Conservation (phyloP, 495 filamentous ascomycete species). For the Xylaria intraflava region DNA sequence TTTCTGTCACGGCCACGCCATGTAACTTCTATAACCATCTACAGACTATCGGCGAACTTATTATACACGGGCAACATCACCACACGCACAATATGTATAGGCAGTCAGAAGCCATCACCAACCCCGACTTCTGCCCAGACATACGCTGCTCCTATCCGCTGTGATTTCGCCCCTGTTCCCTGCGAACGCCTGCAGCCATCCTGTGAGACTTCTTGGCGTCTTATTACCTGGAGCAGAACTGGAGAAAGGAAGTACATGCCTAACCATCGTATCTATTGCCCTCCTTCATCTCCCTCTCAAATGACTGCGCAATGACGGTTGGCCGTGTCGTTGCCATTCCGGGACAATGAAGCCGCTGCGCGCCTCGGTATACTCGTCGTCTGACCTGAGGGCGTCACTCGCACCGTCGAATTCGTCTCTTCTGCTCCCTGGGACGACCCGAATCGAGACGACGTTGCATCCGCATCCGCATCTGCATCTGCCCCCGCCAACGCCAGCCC, state of each 20-base stretch:
- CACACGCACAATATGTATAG: no score
- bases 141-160: no score
- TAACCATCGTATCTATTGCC: background rate
- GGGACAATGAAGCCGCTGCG: conserved; percentile 44
- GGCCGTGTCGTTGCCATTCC: conserved; percentile 24
- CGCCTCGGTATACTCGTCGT: conserved; percentile 28
- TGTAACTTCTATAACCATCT: no score
- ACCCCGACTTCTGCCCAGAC: no score
- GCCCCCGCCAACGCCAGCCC: conserved; percentile 25
- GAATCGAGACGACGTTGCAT: conserved; percentile 30
- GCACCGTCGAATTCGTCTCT: conserved; percentile 1
- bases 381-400: conserved; percentile 28
- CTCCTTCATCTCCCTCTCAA: conserved; percentile 1
- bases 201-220: background rate
- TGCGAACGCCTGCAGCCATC: conserved; percentile 15
- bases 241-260: background rate
- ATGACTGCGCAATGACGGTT: conserved; percentile 7
- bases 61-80: no score
- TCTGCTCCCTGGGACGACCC: conserved; percentile 7
- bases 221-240: background rate
- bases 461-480: conserved; percentile 24
- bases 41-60: no score
- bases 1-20: no score
- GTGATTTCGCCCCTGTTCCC: background rate
- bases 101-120: no score